Evolutionary conservation across 2,329 filamentous ascomycete species (phyloP).

Genomic region (Dactylonectria macrodidyma): DNA sequence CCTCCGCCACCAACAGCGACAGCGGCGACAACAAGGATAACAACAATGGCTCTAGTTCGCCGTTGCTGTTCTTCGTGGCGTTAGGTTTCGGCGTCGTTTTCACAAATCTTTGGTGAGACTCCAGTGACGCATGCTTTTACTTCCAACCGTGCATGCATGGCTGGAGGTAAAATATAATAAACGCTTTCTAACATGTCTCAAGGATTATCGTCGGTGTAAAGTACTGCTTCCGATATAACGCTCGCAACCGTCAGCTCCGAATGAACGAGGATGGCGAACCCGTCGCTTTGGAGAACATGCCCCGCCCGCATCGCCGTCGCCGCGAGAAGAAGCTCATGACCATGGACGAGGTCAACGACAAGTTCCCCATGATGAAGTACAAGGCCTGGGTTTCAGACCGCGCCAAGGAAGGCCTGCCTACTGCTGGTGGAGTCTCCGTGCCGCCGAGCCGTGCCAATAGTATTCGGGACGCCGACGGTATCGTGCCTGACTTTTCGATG

Average conservation of each 20-base stretch:
- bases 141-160: slow-evolving; percentile 11
- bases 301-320: slow-evolving; percentile 85
- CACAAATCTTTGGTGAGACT: slow-evolving; percentile 93
- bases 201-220: slow-evolving; percentile 99
- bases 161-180: slow-evolving; percentile 74
- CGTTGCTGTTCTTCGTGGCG: slow-evolving; percentile 86
- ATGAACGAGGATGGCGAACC: slow-evolving; percentile 86
- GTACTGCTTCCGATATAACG: slow-evolving; percentile 99
- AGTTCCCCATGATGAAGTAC: slow-evolving; percentile 96
- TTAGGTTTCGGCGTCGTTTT: slow-evolving; percentile 98
- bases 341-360: slow-evolving; percentile 98
- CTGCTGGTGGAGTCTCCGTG: slow-evolving; percentile 85
- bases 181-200: slow-evolving; percentile 46
- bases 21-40: slow-evolving; percentile 37
- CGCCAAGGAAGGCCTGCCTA: slow-evolving; percentile 86
- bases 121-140: slow-evolving; percentile 22
- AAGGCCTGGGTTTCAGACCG: slow-evolving; percentile 92
- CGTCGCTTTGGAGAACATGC: slow-evolving; percentile 89
- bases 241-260: slow-evolving; percentile 86
- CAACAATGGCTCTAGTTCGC: slow-evolving; percentile 57
- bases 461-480: slow-evolving; percentile 76
- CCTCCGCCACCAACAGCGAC: slow-evolving; percentile 31
- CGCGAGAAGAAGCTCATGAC: slow-evolving; percentile 99
- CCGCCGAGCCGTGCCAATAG: slow-evolving; percentile 82
- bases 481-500: slow-evolving; percentile 59